phyloP scores from a whole-genome alignment of 495 filamentous ascomycete genomes.

The Penicillium canescens region DNA sequence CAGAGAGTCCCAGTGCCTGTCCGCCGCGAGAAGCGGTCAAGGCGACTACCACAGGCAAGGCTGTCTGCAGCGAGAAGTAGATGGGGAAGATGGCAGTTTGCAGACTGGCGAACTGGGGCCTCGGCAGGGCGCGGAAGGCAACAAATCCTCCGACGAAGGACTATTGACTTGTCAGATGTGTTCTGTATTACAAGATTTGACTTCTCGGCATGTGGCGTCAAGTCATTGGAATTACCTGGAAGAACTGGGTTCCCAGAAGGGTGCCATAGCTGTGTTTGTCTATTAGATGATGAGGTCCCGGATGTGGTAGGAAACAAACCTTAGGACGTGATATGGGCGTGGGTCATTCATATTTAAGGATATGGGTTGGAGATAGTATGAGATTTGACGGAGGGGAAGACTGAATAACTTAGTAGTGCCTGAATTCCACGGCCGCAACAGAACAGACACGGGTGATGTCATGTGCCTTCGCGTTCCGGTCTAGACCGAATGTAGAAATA shows the following conservation, averaged over 20 bases:
- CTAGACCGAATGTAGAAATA: conserved; percentile 42
- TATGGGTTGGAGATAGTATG: not conserved
- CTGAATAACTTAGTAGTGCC: not conserved
- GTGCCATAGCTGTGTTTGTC: conserved; percentile 65
- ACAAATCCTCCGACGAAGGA: conserved; percentile 79
- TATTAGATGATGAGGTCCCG: not conserved
- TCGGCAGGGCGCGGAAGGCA: conserved; percentile 70
- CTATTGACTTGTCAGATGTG: conserved; percentile 31
- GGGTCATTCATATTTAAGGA: conserved; percentile 45
- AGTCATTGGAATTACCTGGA: conserved; percentile 57
- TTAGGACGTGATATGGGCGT: conserved; percentile 75
- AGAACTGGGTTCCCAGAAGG: conserved; percentile 75
- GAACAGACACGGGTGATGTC: conserved; percentile 37
- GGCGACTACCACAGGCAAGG: conserved; percentile 69
- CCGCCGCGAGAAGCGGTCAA: conserved; percentile 70
- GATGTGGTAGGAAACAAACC: conserved; percentile 46
- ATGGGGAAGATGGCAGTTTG: conserved; percentile 79
- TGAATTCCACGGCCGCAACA: conserved; percentile 5
- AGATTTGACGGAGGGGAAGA: not conserved
- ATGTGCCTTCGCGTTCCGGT: conserved; percentile 40
- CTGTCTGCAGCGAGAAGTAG: conserved; percentile 82
- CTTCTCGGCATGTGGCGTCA: not conserved
- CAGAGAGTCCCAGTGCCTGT: conserved; percentile 46
- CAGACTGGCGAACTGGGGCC: conserved; percentile 76
- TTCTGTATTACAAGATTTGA: not conserved